These are phyloP conservation scores for Daucus carota DNA, from an alignment of 129 eudicot genomes.

Conservation along the genomic window DH1_v3.0 NC_030382.2:21798001-21798500, in stretches of 20 bases:
- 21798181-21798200: no score
- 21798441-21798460: neutral
- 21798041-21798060: no score
- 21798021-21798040: neutral
- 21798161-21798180: no score
- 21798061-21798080: no score
- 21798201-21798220: conserved; percentile 38
- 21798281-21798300: conserved; percentile 24
- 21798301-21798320: conserved; percentile 30
- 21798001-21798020: conserved; percentile 29
- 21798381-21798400: conserved; percentile 9
- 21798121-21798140: neutral
- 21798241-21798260: conserved; percentile 23
- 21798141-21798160: conserved; percentile 17
- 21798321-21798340: conserved; percentile 20
- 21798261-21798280: conserved; percentile 26
- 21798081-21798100: no score
- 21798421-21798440: neutral
- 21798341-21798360: conserved; percentile 22
- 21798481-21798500: neutral
- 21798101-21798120: no score
- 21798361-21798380: conserved; percentile 10
- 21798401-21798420: neutral
- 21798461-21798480: neutral
- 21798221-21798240: neutral